These are phyloP conservation scores for Citrus cavaleriei DNA, from an alignment of 345 rosid genomes.

Conservation along the genomic window DNA sequence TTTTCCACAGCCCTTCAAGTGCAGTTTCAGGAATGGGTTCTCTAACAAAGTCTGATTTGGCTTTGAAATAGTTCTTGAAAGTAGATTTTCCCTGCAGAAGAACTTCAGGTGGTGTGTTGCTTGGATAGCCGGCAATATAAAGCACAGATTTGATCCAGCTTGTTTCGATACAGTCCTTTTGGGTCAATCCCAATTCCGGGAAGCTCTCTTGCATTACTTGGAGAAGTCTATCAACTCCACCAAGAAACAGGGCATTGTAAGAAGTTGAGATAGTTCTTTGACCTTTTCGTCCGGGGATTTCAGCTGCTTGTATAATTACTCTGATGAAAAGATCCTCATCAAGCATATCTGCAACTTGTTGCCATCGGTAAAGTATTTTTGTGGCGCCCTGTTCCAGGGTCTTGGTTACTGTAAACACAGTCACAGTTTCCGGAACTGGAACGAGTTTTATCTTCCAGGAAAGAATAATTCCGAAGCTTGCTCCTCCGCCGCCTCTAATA, in stretches of 20 bases:
- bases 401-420: constrained; percentile 28
- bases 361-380: constrained; percentile 32
- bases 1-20: constrained; percentile 50
- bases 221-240: constrained; percentile 14
- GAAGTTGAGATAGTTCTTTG: constrained; percentile 14
- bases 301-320: constrained; percentile 2
- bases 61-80: constrained; percentile 55
- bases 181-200: constrained; percentile 23
- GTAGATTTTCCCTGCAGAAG: constrained; percentile 56
- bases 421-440: constrained; percentile 37
- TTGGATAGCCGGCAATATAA: constrained; percentile 54
- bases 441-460: constrained; percentile 47
- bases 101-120: constrained; percentile 35
- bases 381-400: constrained; percentile 30
- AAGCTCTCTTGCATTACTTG: constrained; percentile 19
- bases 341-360: constrained; percentile 26
- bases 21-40: constrained; percentile 30
- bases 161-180: constrained; percentile 20
- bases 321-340: constrained; percentile 36
- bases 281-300: neutral
- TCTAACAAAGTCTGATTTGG: constrained; percentile 59
- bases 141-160: constrained; percentile 27
- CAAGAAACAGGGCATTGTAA: constrained; percentile 23
- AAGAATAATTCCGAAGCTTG: constrained; percentile 50
- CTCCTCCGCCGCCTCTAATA: constrained; percentile 57